Conservation (phyloP, 129 eudicot species). For the Dittrichia graveolens region DNA sequence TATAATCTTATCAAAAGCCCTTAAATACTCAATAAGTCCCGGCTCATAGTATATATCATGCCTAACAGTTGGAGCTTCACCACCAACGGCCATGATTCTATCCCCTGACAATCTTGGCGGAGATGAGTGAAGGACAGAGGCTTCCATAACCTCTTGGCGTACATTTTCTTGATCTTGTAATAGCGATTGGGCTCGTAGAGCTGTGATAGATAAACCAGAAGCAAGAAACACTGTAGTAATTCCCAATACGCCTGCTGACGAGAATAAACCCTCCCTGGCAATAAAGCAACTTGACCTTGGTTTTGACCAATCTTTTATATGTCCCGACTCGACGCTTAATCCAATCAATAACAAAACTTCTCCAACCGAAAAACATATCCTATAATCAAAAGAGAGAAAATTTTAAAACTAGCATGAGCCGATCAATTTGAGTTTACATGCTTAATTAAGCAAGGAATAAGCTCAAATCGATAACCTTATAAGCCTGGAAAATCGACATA, state of each 20-base stretch:
- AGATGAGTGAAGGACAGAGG: constrained; percentile 53
- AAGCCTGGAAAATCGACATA: no score
- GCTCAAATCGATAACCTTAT: no score
- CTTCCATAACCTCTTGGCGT: constrained; percentile 53
- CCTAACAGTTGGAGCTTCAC: constrained; percentile 45
- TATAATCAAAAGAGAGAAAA: constrained; percentile 8
- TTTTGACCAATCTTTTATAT: constrained; percentile 57
- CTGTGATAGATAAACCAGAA: constrained; percentile 65
- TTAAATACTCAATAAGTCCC: constrained; percentile 36
- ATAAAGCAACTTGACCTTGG: constrained; percentile 56
- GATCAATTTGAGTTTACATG: no score
- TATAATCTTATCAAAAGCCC: constrained; percentile 52
- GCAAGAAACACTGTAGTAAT: constrained; percentile 66
- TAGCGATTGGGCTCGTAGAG: constrained; percentile 53
- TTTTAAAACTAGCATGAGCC: background rate
- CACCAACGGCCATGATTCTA: constrained; percentile 33
- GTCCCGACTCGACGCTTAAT: constrained; percentile 81
- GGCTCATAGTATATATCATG: constrained; percentile 37
- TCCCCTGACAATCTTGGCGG: constrained; percentile 59
- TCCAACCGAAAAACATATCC: constrained; percentile 71
- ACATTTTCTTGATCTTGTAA: constrained; percentile 45
- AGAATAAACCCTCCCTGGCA: constrained; percentile 59
- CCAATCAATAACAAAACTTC: constrained; percentile 73
- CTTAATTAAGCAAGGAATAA: no score
- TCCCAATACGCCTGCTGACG: constrained; percentile 80